Evolutionary conservation across 1,139 yeast genomes (phyloP).

Genomic region (Debaryomycetaceae sp.): DNA sequence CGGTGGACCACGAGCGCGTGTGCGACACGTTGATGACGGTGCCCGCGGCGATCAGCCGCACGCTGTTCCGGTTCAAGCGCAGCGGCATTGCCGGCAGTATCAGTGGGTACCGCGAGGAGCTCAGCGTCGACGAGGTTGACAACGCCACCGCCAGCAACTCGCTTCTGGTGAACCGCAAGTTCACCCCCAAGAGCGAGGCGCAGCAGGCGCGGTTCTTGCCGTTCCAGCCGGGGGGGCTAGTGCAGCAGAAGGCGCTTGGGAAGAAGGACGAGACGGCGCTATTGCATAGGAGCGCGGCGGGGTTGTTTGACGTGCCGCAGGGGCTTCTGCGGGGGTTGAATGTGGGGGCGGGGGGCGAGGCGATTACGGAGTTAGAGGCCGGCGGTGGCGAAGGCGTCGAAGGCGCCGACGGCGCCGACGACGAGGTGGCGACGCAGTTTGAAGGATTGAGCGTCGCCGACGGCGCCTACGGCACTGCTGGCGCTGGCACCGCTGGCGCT

Average conservation of each 20-base stretch:
- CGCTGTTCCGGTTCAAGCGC: conserved; percentile 60
- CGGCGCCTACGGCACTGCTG: conserved; percentile 8
- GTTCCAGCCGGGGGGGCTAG: conserved; percentile 88
- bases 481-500: neutral
- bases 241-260: conserved; percentile 27
- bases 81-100: conserved; percentile 73
- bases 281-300: conserved; percentile 64
- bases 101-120: conserved; percentile 56
- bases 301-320: conserved; percentile 78
- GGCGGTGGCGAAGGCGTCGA: conserved; percentile 18
- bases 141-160: conserved; percentile 63
- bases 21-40: conserved; percentile 41
- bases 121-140: conserved; percentile 48
- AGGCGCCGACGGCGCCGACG: conserved; percentile 15
- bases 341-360: conserved; percentile 13
- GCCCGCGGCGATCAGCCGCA: conserved; percentile 53
- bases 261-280: conserved; percentile 30
- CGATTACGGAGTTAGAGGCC: conserved; percentile 10
- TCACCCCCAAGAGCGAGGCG: conserved; percentile 53
- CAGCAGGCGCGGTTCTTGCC: conserved; percentile 69
- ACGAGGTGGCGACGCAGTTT: too few species aligned
- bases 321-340: conserved; percentile 74
- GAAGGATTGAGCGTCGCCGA: conserved; percentile 20
- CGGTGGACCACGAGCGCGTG: conserved; percentile 25
- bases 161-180: conserved; percentile 65